Percentiles rank a stretch among this genome's conserved stretches.
These are phyloP conservation scores for Trametes punicea DNA, from an alignment of 768 basidiomycete species.

Conservation along the genomic window DNA sequence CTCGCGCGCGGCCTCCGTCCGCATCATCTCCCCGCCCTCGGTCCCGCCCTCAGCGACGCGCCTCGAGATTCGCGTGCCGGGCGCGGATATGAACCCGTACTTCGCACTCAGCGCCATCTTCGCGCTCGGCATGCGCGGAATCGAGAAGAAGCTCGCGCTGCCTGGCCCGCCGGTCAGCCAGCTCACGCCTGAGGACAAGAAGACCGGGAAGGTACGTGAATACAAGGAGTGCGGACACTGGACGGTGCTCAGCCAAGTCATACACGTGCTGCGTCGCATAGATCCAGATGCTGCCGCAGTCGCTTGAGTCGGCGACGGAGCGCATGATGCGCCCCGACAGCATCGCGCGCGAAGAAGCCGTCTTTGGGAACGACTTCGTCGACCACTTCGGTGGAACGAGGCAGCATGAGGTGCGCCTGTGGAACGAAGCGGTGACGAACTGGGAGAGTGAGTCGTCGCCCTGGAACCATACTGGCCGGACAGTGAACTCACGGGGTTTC, in stretches of 20 bases:
- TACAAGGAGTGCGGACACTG: too few relatives aligned
- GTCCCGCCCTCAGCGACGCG: conserved; percentile 80
- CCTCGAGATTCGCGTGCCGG: conserved; percentile 91
- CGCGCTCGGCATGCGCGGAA: conserved; percentile 81
- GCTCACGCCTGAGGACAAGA: conserved; percentile 52
- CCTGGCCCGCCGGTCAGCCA: conserved; percentile 68
- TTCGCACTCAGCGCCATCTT: conserved; percentile 88
- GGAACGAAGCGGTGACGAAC: conserved; percentile 87
- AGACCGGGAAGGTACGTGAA: conserved; percentile 47
- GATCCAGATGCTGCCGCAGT: conserved; percentile 74
- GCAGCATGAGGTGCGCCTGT: conserved; percentile 81
- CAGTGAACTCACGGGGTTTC: too few relatives aligned
- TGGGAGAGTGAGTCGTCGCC: conserved; percentile 73
- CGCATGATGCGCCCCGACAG: conserved; percentile 77
- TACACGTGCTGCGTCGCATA: conserved; percentile 29
- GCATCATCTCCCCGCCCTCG: conserved; percentile 90
- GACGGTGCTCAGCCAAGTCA: background rate
- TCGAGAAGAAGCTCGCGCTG: conserved; percentile 69
- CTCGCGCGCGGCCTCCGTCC: conserved; percentile 86
- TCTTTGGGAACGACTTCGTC: conserved; percentile 87
- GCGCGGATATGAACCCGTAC: conserved; percentile 96
- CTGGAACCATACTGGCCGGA: background rate
- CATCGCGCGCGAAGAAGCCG: conserved; percentile 68
- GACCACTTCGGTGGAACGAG: conserved; percentile 96
- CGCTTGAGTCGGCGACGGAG: conserved; percentile 74